Percentiles rank a stretch among this genome's conserved stretches.
Evolutionary conservation across 2,329 filamentous ascomycete genomes (phyloP).

Genomic region (Metarhizium anisopliae): DNA sequence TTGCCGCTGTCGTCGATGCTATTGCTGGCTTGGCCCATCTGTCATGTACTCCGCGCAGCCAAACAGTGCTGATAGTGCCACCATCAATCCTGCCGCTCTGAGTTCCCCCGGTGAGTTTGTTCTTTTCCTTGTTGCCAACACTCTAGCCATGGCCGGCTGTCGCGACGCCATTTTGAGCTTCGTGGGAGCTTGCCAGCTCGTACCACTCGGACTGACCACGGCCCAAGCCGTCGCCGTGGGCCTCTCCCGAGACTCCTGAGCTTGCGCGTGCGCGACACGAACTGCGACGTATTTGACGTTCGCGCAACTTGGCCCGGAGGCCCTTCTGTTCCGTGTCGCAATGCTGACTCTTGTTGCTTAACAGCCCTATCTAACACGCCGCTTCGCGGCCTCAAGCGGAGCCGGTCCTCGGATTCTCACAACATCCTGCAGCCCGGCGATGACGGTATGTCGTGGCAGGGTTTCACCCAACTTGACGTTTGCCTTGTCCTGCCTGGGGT

Average conservation of each 20-base stretch:
- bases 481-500: slow-evolving; percentile 2
- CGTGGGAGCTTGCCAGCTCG: neutral
- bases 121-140: neutral
- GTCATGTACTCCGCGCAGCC: slow-evolving; percentile 36
- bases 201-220: neutral
- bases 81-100: slow-evolving; percentile 84
- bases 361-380: slow-evolving; percentile 42
- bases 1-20: slow-evolving; percentile 9
- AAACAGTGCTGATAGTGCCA: slow-evolving; percentile 74
- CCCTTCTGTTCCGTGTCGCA: slow-evolving; percentile 1
- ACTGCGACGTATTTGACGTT: neutral
- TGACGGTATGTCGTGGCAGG: slow-evolving; percentile 57
- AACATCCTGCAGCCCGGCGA: slow-evolving; percentile 47
- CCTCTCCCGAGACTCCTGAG: neutral
- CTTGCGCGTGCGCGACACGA: neutral
- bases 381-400: slow-evolving; percentile 68
- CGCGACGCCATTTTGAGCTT: neutral
- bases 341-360: slow-evolving; percentile 16
- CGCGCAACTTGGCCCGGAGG: neutral
- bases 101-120: slow-evolving; percentile 60
- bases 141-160: neutral
- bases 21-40: slow-evolving; percentile 15
- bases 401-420: slow-evolving; percentile 63
- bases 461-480: slow-evolving; percentile 15
- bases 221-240: slow-evolving; percentile 5